phyloP scores from a whole-genome alignment of 495 filamentous ascomycete genomes.

The Hyaloscypha hepaticicola region DNA sequence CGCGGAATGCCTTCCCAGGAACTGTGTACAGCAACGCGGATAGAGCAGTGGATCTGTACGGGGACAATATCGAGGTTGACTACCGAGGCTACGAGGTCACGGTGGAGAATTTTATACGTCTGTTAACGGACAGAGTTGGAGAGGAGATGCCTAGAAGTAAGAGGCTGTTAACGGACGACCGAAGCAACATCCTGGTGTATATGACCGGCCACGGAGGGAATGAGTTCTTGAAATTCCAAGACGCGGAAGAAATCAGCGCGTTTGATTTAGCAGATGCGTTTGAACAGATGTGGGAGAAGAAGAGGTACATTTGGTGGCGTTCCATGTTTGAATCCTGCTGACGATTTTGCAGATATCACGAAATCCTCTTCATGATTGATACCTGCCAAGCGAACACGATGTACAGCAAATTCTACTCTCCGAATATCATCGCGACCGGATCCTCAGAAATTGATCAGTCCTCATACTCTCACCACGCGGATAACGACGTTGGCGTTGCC shows the following conservation, averaged over 20 bases:
- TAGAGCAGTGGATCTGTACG: constrained; percentile 92
- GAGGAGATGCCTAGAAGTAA: constrained; percentile 94
- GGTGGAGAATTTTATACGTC: constrained; percentile 95
- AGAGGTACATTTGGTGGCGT: constrained; percentile 54
- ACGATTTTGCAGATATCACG: constrained; percentile 63
- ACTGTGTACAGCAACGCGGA: constrained; percentile 98
- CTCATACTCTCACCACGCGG: constrained; percentile 94
- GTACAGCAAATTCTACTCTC: constrained; percentile 96
- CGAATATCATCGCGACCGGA: constrained; percentile 94
- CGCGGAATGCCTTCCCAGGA: constrained; percentile 94
- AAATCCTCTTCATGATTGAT: constrained; percentile 99
- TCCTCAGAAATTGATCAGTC: constrained; percentile 92
- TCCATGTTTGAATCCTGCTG: background rate
- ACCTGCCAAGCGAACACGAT: constrained; percentile 99
- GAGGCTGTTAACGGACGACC: constrained; percentile 84
- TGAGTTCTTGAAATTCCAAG: constrained; percentile 97
- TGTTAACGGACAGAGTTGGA: constrained; percentile 89
- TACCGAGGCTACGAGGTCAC: constrained; percentile 98
- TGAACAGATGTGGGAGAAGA: constrained; percentile 99
- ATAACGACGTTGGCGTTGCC: constrained; percentile 95
- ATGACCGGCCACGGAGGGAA: constrained; percentile 99
- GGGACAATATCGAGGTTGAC: constrained; percentile 98
- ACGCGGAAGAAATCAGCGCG: constrained; percentile 93
- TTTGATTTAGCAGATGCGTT: constrained; percentile 97
- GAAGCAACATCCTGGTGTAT: constrained; percentile 95